Base-by-base conservation (phyloP, 106 monocot species). In the Posidonia australis region DNA sequence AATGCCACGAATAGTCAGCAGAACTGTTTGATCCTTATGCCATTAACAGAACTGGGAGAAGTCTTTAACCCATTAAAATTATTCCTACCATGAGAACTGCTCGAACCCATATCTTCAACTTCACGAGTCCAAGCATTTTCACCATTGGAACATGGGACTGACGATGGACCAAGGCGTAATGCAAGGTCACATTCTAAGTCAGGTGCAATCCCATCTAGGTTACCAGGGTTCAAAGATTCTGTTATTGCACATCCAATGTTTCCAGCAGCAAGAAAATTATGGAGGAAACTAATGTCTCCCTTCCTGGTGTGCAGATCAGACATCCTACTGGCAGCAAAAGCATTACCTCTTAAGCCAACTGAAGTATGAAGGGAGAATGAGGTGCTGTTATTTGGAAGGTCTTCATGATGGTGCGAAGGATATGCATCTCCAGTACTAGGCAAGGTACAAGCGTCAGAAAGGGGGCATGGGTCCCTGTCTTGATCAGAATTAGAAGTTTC, bases 101-200 rank as follows among this genome's bases (percentile, higher is more conserved):
- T 86, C 5, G 85, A 90, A 9, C 74, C 73, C 20, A 68, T 59
- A 55, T 83, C 80, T 13, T 80, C 86, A 73, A 72, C 60, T 45
- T 73, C 76, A 51, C 22, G 61, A 21, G 63, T 41, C 70, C 76
- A 78, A 51, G 26, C 58, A 51, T 58, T 66, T 44, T 77, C 78
- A 5, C 36, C 61, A 46, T 51, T 61, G 10, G 67, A 67, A 44
- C 32, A 57, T 4, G 67, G 47, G 22, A 60, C 28, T n/a, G 76
- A 74, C 28, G 79, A 68, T 54, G 76, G 69, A 24, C 91, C 79
- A 54, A 92, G 56, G 18, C 71, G 74, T 46, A 92, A 57, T 0
- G 91, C 81, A 30, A 92, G 52, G 62, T 83, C 83, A 49, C 74
- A 86, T 36, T 20, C 72, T 11, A 24, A 54, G 23, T 25, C n/a